phyloP scores from a whole-genome alignment of 345 rosid genomes.

The Dovyalis caffra region DNA sequence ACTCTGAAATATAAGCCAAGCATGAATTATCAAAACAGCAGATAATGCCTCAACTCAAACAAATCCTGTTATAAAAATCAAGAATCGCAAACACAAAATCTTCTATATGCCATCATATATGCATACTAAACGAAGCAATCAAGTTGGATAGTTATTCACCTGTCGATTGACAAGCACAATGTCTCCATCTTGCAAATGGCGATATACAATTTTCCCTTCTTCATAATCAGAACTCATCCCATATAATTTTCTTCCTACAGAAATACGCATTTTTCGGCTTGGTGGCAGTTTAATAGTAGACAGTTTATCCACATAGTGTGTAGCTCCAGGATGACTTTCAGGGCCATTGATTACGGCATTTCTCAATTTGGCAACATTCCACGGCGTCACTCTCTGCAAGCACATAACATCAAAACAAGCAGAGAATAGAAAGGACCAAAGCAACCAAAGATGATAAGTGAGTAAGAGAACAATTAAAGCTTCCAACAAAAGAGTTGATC shows the following conservation, averaged over 20 bases:
- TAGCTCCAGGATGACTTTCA: slow-evolving; percentile 88
- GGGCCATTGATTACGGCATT: slow-evolving; percentile 82
- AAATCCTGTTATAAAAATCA: not conserved
- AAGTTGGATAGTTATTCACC: slow-evolving; percentile 38
- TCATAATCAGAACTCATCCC: slow-evolving; percentile 60
- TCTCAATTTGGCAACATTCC: slow-evolving; percentile 73
- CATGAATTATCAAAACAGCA: not conserved
- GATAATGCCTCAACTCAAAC: not conserved
- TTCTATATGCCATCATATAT: not conserved
- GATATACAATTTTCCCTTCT: slow-evolving; percentile 81
- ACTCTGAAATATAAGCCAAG: not conserved
- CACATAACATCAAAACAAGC: slow-evolving; percentile 11
- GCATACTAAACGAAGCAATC: not conserved
- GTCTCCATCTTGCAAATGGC: slow-evolving; percentile 93
- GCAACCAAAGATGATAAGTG: not conserved
- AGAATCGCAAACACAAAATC: not conserved
- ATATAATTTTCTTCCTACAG: slow-evolving; percentile 70
- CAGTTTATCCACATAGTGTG: slow-evolving; percentile 72
- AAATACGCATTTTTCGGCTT: slow-evolving; percentile 49
- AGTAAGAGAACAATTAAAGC: not conserved
- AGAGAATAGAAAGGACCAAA: not conserved
- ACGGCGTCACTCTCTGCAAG: slow-evolving; percentile 83
- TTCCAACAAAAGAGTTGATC: not conserved
- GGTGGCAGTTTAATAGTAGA: slow-evolving; percentile 52
- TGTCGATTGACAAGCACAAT: slow-evolving; percentile 93